These are phyloP conservation scores for Lathyrus tuberosus DNA, from an alignment of 306 rosid genomes.

Conservation along the genomic window DNA sequence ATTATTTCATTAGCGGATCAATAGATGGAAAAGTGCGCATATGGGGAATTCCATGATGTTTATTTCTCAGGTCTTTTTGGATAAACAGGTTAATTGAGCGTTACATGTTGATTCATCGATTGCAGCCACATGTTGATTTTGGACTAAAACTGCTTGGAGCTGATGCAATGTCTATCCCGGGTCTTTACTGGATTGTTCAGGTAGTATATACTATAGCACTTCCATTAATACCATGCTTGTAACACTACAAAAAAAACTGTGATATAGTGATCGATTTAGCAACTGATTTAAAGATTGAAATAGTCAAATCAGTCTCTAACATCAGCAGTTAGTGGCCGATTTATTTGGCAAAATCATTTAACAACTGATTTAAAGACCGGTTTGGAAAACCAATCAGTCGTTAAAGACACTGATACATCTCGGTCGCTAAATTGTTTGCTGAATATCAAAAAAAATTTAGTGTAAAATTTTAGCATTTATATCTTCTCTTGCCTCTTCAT, in stretches of 20 bases:
- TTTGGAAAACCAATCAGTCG: not conserved
- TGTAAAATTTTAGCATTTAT: constrained; percentile 2
- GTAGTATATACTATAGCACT: constrained; percentile 42
- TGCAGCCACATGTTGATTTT: constrained; percentile 93
- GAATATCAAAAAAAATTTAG: not conserved
- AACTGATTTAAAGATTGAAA: not conserved
- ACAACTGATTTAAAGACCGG: not conserved
- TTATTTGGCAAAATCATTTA: not conserved
- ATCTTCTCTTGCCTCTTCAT: constrained; percentile 5
- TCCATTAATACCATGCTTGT: not conserved
- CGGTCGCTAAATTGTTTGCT: not conserved
- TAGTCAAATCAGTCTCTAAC: not conserved
- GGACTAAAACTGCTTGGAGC: constrained; percentile 91
- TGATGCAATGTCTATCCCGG: constrained; percentile 91
- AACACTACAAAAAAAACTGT: not conserved
- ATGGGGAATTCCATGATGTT: constrained; percentile 63
- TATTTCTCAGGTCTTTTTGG: not conserved
- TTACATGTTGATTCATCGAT: constrained; percentile 11
- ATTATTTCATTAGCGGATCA: constrained; percentile 93
- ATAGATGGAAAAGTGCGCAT: constrained; percentile 98
- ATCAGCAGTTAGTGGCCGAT: not conserved
- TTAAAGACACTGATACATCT: not conserved
- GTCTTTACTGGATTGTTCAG: constrained; percentile 87
- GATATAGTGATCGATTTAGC: not conserved
- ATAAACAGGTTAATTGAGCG: no score